Percentiles rank a stretch among this genome's conserved stretches.
phyloP scores from a whole-genome alignment of 2,329 filamentous ascomycete species.

The Eutypella sp. region DNA sequence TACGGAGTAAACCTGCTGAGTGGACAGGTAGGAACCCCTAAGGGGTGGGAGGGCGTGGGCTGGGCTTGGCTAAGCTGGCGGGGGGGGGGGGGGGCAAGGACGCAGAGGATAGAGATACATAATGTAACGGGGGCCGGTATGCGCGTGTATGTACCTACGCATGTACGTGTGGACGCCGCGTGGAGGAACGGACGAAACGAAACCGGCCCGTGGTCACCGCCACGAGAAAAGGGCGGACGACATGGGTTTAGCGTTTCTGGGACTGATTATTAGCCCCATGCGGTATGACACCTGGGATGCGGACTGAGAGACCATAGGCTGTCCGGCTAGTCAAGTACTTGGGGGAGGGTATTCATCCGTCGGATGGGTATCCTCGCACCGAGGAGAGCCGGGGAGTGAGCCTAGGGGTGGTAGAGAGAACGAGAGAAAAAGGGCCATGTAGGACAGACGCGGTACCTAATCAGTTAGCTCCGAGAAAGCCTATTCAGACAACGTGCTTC shows the following conservation, averaged over 20 bases:
- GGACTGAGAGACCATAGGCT: background rate
- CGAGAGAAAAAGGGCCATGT: background rate
- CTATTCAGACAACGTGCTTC: background rate
- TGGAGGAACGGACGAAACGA: background rate
- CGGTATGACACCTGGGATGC: background rate
- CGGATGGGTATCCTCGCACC: too few species aligned
- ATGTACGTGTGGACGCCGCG: background rate
- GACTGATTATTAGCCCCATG: background rate
- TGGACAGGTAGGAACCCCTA: background rate
- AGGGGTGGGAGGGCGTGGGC: background rate
- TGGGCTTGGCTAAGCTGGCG: too few species aligned
- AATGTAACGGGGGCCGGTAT: background rate
- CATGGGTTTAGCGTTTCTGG: slow-evolving; percentile 1
- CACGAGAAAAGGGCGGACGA: slow-evolving; percentile 2
- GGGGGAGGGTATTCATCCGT: background rate
- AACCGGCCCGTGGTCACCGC: background rate
- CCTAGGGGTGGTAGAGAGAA: background rate
- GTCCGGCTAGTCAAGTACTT: slow-evolving; percentile 1
- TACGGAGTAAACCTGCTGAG: background rate
- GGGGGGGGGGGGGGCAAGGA: too few species aligned
- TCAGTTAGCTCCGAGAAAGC: slow-evolving; percentile 1
- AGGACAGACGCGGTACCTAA: background rate
- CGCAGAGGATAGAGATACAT: background rate
- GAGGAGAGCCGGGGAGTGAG: too few species aligned
- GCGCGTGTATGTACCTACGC: too few species aligned